Conservation (phyloP, 2,329 filamentous ascomycete species). For the Fusarium siculi region DNA sequence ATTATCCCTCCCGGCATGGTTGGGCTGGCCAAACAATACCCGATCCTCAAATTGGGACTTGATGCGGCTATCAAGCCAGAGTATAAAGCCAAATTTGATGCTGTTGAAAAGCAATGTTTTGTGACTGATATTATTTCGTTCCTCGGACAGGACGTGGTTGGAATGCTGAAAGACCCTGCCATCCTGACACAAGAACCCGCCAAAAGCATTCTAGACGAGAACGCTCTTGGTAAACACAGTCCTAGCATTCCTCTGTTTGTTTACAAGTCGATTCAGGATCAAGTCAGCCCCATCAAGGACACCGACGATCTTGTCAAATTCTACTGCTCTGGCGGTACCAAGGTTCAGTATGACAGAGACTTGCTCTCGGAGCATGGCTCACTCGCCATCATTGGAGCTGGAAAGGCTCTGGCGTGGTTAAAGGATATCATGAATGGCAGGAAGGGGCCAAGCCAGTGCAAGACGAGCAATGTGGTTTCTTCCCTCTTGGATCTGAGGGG, state of each 20-base stretch:
- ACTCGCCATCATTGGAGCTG: neutral
- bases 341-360: neutral
- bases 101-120: neutral
- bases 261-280: neutral
- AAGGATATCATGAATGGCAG: neutral
- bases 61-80: neutral
- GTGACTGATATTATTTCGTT: neutral
- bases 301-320: neutral
- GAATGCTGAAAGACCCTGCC: neutral
- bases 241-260: neutral
- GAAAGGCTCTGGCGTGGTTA: neutral
- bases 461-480: neutral
- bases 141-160: neutral
- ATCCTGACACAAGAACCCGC: neutral
- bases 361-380: neutral
- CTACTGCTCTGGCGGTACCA: neutral
- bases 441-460: neutral
- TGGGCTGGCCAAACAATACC: neutral
- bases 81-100: neutral
- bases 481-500: neutral
- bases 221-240: neutral
- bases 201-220: neutral
- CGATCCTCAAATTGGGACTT: fast-evolving
- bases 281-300: neutral
- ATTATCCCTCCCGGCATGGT: neutral